phyloP scores from a whole-genome alignment of 176 grass and related monocot species.

The Avena insularis region DNA sequence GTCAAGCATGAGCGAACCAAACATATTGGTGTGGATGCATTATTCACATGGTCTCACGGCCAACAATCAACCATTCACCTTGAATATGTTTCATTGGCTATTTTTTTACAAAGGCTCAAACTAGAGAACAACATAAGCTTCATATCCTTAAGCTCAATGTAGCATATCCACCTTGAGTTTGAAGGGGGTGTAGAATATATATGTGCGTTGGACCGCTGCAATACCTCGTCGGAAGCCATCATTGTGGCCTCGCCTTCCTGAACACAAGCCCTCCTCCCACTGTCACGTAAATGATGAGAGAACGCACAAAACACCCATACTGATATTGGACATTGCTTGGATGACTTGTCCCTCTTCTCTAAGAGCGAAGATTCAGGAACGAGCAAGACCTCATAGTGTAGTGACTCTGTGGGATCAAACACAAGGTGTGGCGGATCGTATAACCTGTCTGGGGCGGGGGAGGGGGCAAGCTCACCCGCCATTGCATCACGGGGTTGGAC shows the following conservation, averaged over 20 bases:
- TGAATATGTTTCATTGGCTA: no score
- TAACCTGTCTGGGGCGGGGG: background rate
- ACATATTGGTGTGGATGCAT: no score
- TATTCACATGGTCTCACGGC: no score
- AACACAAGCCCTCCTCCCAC: background rate
- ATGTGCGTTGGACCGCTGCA: background rate
- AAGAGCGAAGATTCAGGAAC: background rate
- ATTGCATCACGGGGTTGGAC: background rate
- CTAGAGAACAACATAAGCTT: no score
- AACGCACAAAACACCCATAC: background rate
- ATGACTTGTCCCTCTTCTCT: background rate
- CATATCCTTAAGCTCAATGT: no score
- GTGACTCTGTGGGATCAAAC: background rate
- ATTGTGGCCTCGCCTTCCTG: background rate
- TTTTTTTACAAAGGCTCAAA: no score
- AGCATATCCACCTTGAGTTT: no score
- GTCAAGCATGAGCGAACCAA: no score
- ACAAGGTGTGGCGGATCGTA: background rate
- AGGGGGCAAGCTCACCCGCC: background rate
- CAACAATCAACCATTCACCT: no score
- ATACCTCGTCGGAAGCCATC: background rate
- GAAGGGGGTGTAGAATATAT: no score
- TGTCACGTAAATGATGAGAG: background rate
- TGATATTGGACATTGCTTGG: conserved; percentile 2
- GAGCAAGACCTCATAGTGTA: background rate